Percentiles rank a stretch among this genome's conserved stretches.
Conservation (phyloP, 2,329 filamentous ascomycete species). For the Pseudogymnoascus sp. region DNA sequence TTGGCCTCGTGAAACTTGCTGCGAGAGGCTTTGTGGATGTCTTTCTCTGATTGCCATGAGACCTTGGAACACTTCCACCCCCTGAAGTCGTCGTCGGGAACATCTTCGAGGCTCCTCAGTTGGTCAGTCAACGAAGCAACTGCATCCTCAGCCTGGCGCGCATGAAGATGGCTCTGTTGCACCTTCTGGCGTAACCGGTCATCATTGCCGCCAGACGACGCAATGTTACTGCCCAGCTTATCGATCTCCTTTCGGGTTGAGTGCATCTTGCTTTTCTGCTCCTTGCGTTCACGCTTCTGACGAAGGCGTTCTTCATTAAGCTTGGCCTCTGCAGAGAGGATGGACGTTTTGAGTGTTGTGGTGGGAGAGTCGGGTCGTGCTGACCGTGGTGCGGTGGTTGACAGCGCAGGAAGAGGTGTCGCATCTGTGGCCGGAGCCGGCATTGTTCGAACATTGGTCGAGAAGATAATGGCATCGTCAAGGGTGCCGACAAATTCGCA, state of each 20-base stretch:
- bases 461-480: slow-evolving; percentile 61
- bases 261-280: slow-evolving; percentile 65
- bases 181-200: slow-evolving; percentile 71
- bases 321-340: slow-evolving; percentile 64
- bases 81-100: slow-evolving; percentile 53
- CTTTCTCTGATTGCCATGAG: slow-evolving; percentile 43
- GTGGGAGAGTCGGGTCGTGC: slow-evolving; percentile 69
- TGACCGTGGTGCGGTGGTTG: slow-evolving; percentile 47
- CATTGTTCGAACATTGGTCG: slow-evolving; percentile 53
- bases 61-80: slow-evolving; percentile 49
- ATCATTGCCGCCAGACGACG: slow-evolving; percentile 65
- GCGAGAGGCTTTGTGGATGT: slow-evolving; percentile 37
- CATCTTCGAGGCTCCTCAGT: slow-evolving; percentile 56
- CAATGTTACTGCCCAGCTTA: slow-evolving; percentile 56
- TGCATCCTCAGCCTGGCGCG: slow-evolving; percentile 58
- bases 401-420: slow-evolving; percentile 15
- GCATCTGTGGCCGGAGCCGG: slow-evolving; percentile 26
- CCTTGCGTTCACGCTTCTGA: slow-evolving; percentile 65
- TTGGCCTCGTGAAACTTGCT: slow-evolving; percentile 56
- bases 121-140: slow-evolving; percentile 48
- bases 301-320: slow-evolving; percentile 62
- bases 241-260: slow-evolving; percentile 68
- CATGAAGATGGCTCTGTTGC: slow-evolving; percentile 67
- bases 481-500: slow-evolving; percentile 68
- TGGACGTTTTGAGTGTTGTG: slow-evolving; percentile 70